phyloP scores from a whole-genome alignment of 345 rosid species.

The Eucalyptus sp. region DNA sequence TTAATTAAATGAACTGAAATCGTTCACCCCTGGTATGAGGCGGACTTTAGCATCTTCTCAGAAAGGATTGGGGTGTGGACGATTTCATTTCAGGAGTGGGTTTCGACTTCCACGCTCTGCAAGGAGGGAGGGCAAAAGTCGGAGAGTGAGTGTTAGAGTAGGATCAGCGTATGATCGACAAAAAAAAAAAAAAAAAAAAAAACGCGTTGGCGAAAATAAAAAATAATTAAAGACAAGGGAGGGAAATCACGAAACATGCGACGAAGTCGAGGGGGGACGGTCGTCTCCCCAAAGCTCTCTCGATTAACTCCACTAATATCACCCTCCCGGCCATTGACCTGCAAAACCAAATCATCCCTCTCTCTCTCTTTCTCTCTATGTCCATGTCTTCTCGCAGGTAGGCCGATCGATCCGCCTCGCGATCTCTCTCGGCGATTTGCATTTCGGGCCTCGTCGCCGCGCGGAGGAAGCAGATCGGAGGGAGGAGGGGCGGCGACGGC shows the following conservation, averaged over 20 bases:
- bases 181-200: no score
- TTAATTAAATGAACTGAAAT: no score
- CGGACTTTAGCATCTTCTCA: neutral
- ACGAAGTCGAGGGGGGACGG: neutral
- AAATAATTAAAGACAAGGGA: neutral
- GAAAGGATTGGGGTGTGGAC: no score
- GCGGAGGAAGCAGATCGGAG: neutral
- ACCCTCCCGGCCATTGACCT: neutral
- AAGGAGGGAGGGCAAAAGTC: no score
- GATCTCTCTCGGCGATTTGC: neutral
- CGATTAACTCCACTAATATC: neutral
- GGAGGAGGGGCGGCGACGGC: neutral
- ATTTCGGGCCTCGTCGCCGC: neutral
- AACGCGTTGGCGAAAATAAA: neutral
- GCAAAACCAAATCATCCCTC: neutral
- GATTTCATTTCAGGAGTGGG: no score
- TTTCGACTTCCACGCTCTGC: no score
- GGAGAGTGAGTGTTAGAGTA: no score
- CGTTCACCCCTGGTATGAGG: fast-evolving
- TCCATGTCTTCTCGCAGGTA: neutral
- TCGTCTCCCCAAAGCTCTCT: neutral
- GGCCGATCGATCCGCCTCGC: neutral
- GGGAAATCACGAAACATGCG: neutral
- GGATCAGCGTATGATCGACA: no score
- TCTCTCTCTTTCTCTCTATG: neutral